These are phyloP conservation scores for Cercospora janseana DNA, from an alignment of 2,329 filamentous ascomycete species.

Conservation along the genomic window DNA sequence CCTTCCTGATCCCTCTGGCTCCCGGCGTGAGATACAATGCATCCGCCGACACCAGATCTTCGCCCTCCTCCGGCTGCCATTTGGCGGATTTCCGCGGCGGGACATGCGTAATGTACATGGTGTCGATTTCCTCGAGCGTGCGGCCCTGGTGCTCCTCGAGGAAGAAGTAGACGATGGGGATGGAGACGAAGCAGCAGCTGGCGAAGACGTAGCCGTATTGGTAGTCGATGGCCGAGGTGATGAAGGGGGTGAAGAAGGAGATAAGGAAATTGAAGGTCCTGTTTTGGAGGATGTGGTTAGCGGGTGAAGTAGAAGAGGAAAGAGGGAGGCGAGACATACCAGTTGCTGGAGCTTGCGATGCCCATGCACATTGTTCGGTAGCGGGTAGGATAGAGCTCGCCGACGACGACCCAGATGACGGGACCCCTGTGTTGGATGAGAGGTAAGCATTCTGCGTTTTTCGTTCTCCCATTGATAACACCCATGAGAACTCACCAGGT, in stretches of 20 bases:
- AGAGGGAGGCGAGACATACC: slow-evolving; percentile 42
- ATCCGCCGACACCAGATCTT: slow-evolving; percentile 36
- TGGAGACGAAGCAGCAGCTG: slow-evolving; percentile 64
- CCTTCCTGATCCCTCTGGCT: slow-evolving; percentile 36
- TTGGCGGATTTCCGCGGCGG: slow-evolving; percentile 36
- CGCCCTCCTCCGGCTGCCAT: slow-evolving; percentile 36
- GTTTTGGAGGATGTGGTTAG: background rate
- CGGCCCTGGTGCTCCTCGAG: slow-evolving; percentile 71
- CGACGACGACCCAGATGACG: slow-evolving; percentile 57
- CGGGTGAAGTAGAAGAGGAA: background rate
- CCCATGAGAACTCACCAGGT: slow-evolving; percentile 45
- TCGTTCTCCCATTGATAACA: slow-evolving; percentile 65
- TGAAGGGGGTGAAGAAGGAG: slow-evolving; percentile 75
- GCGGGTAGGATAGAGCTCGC: slow-evolving; percentile 54
- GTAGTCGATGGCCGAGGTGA: slow-evolving; percentile 68
- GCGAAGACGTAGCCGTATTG: slow-evolving; percentile 75
- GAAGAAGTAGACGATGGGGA: slow-evolving; percentile 71
- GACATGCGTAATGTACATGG: slow-evolving; percentile 61
- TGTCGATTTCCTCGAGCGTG: slow-evolving; percentile 75
- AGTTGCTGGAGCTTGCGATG: slow-evolving; percentile 61
- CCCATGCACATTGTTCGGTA: slow-evolving; percentile 51
- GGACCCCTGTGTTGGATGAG: too few relatives aligned
- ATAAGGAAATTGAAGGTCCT: slow-evolving; percentile 37
- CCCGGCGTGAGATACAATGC: slow-evolving; percentile 33
- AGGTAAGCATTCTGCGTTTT: too few relatives aligned